Evolutionary conservation across 2,329 filamentous ascomycete genomes (phyloP), one percentile per base, ranked within the genome.

Genomic region (Akanthomyces uredinophilus): DNA sequence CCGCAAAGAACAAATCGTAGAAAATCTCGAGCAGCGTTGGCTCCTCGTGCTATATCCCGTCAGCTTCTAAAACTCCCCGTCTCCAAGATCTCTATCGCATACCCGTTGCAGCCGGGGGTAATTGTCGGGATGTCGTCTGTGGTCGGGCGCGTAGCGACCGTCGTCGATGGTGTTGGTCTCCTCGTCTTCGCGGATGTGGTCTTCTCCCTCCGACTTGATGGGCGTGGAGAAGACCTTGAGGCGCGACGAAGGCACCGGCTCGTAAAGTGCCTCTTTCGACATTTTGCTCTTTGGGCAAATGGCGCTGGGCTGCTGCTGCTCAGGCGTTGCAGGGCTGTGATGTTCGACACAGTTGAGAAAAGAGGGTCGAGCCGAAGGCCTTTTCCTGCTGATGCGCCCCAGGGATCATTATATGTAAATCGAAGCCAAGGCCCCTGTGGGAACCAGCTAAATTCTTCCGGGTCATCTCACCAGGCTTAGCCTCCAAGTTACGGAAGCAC

Each of bases 1-100:
- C 86, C 8, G 87, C 74, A 49, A 77, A 76, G 67, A 76, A 75
- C 1, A 77, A 70, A 62, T 77, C 74, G 60, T 71, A 76, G 65
- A 77, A 77, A 18, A 76, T 69, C 57, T 77, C 74, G 1, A 77
- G 69, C 5, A 73, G 64, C 47, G 71, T 75, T 0, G 74, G 72
- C 61, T 77, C 74, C 57, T 72, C 70, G 50, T 75, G 55, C 61
- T 63, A 55, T 5, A n/a, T 5, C 20, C 2, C 41, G 58, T 61
- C 22, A 60, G 57, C 47, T 2, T 56, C 18, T 47, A 2, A 2
- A 47, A 13, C 6, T 13, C 22, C 27, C 4, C 22, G 16, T 35
- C 53, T 20, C 51, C 11, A 13, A 22, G 13, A 8, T 3, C 14
- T 11, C 3, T 16, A 3, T 22, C 7, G 11, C 58, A 46, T 61